Percentiles rank a stretch among this genome's conserved stretches.
These are phyloP conservation scores for Micractinium sp. DNA, from an alignment of 139 green algal species.

Conservation along the genomic window DNA sequence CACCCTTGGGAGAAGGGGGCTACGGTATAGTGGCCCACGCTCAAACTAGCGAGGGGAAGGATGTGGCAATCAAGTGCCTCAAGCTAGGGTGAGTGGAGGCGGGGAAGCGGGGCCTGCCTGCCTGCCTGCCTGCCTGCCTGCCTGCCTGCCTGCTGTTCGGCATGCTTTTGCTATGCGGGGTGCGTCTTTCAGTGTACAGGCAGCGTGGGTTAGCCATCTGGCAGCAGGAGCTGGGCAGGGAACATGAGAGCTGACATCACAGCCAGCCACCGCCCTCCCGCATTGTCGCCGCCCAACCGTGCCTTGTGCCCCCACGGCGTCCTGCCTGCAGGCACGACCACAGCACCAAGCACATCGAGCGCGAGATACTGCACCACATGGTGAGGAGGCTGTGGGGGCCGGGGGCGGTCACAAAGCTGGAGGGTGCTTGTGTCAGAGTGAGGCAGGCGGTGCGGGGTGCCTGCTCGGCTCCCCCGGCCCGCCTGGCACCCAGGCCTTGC, in stretches of 20 bases:
- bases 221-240: no score
- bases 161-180: not conserved
- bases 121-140: not conserved
- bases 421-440: not conserved
- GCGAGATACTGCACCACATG: constrained; percentile 10
- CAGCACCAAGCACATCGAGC: not conserved
- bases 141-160: no score
- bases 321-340: not conserved
- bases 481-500: no score
- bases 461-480: no score
- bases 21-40: not conserved
- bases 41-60: not conserved
- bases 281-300: not conserved
- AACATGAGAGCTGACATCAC: not conserved
- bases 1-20: not conserved
- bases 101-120: not conserved
- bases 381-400: not conserved
- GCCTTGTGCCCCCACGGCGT: not conserved
- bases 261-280: not conserved
- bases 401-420: no score
- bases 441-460: not conserved
- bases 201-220: no score
- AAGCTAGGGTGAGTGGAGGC: not conserved
- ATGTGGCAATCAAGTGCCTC: constrained; percentile 1
- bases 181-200: not conserved